These are phyloP conservation scores for Vitis amurensis DNA, from an alignment of 164 flowering plant species.

Conservation along the genomic window DNA sequence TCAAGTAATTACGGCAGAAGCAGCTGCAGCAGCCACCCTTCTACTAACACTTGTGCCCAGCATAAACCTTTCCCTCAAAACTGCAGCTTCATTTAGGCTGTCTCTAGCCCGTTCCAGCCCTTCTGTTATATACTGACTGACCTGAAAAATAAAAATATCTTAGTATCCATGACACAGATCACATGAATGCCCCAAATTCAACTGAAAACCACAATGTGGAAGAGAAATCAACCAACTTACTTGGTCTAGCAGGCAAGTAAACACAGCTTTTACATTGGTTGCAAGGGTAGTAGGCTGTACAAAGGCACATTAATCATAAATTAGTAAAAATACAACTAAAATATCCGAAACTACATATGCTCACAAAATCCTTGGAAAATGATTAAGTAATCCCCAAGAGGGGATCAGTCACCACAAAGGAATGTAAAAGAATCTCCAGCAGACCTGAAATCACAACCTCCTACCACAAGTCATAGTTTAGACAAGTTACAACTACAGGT, in stretches of 20 bases:
- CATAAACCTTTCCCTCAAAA: conserved; percentile 89
- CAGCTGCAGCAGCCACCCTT: conserved; percentile 99
- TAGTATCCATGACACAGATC: background rate
- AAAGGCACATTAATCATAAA: conserved; percentile 19
- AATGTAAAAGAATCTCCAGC: no score
- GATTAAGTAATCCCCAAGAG: no score
- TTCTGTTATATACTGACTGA: conserved; percentile 83
- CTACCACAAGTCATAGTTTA: no score
- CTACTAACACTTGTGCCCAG: conserved; percentile 80
- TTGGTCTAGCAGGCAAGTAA: conserved; percentile 91
- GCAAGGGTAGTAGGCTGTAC: conserved; percentile 90
- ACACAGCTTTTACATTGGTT: conserved; percentile 74
- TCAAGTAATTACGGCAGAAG: conserved; percentile 82
- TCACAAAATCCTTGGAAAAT: background rate
- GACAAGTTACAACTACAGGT: no score
- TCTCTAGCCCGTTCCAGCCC: conserved; percentile 97
- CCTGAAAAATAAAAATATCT: conserved; percentile 43
- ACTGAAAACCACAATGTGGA: background rate
- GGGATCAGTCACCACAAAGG: no score
- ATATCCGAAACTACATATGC: background rate
- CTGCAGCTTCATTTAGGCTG: conserved; percentile 90
- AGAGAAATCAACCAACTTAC: conserved; percentile 45
- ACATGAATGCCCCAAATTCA: background rate
- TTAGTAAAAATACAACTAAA: background rate
- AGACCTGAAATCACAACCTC: no score